These are phyloP conservation scores for Geranium brycei DNA, from an alignment of 345 rosid genomes.

Conservation along the genomic window DNA sequence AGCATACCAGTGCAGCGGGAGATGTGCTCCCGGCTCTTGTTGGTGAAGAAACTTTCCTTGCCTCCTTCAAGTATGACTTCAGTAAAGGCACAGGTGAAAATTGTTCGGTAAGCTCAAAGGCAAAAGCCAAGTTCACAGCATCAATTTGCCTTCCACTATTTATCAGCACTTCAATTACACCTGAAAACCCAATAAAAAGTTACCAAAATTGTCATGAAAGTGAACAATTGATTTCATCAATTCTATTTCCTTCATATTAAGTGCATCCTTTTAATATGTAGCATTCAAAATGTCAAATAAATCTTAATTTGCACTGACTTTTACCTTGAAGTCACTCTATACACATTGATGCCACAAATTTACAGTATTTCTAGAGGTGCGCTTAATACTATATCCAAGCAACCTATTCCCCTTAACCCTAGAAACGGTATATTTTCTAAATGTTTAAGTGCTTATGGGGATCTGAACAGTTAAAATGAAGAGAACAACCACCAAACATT, in stretches of 20 bases:
- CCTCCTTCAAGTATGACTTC: conserved; percentile 76
- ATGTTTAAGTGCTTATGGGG: too few species aligned
- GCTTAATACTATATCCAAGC: too few species aligned
- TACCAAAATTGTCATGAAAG: too few species aligned
- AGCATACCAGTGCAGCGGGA: conserved; percentile 49
- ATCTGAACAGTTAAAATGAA: too few species aligned
- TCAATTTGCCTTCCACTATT: conserved; percentile 90
- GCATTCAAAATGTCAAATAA: background rate
- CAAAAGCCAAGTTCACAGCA: conserved; percentile 95
- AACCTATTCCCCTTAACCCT: too few species aligned
- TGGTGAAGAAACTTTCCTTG: conserved; percentile 52
- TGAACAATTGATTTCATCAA: background rate
- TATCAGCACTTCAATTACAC: conserved; percentile 69
- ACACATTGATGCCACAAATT: too few species aligned
- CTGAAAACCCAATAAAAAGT: conserved; percentile 21
- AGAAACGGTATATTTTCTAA: too few species aligned
- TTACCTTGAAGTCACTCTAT: too few species aligned
- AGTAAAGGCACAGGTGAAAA: conserved; percentile 71
- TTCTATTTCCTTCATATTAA: background rate
- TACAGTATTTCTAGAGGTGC: too few species aligned
- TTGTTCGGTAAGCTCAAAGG: conserved; percentile 73
- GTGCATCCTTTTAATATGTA: background rate
- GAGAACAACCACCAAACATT: too few species aligned
- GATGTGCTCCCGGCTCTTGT: conserved; percentile 51
- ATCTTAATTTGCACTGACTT: too few species aligned